Evolutionary conservation across 2,329 filamentous ascomycete genomes (phyloP), one percentile per base, ranked within the genome.

Genomic region (Botrytis tulipae): DNA sequence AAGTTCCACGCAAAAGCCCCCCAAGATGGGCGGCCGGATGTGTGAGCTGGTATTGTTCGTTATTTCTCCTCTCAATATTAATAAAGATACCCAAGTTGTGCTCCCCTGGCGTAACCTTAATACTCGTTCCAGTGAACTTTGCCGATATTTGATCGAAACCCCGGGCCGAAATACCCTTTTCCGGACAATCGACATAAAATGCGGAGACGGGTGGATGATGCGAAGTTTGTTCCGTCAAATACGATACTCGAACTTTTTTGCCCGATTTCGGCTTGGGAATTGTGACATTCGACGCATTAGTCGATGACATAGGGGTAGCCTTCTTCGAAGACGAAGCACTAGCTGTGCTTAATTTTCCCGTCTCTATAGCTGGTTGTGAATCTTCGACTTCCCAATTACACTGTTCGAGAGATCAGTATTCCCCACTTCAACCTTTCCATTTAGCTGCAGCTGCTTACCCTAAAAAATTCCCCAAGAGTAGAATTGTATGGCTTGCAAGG

Each of bases 401-500:
- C 89, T 97, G 82, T 75, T 51, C 29, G 18, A 40, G 51, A 59
- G 16, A 73, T 78, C 71, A 78, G 75, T 60, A 66, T 57, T 46
- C 35, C 60, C 20, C 18, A 60, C 60, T 42, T 46, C 60, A 40
- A 32, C 44, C 59, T 16, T 48, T 42, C 25, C 48, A 54, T 68
- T 54, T 40, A n/a, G 46, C 25, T 54, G 46, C 48, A 42, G 22
- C 35, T 57, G 48, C 90, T 80, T 85, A 95, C 93, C 84, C 94
- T 89, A 85, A 99, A 99, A 84, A 99, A 99, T 85, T 99, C 96
- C 76, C 96, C 96, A 69, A 99, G 84, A 51, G 94, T 95, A 66
- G 95, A 98, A 84, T 99, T 99, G 85, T 99, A 99, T 18, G 96
- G 96, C 84, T 99, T 99, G 90, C 95, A 98, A 61, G 96, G 96